phyloP scores from a whole-genome alignment of 495 filamentous ascomycete genomes.

The Chaetomium fimeti region DNA sequence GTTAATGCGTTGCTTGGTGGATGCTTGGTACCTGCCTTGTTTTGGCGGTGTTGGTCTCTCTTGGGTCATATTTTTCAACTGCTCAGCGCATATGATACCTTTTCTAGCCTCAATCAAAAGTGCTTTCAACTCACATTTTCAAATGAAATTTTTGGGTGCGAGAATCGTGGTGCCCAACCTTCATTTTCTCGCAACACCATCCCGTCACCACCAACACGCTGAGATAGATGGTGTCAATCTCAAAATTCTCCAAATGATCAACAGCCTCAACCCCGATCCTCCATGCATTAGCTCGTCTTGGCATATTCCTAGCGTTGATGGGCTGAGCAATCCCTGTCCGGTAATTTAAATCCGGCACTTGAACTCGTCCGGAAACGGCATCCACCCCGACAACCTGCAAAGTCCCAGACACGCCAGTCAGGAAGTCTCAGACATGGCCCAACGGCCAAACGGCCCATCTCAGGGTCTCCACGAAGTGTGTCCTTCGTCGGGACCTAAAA shows the following conservation, averaged over 20 bases:
- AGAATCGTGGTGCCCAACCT: too few species aligned
- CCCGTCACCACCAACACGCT: too few species aligned
- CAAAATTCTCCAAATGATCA: background rate
- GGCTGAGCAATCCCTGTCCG: constrained; percentile 6
- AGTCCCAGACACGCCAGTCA: background rate
- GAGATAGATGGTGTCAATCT: too few species aligned
- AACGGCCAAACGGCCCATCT: background rate
- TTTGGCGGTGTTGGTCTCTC: constrained; percentile 1
- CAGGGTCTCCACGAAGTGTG: background rate
- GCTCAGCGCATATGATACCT: background rate
- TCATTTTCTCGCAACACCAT: too few species aligned
- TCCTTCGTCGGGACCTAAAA: too few species aligned
- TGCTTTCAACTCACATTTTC: background rate
- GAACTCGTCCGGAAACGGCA: background rate
- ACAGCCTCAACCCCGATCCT: background rate
- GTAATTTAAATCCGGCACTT: constrained; percentile 8
- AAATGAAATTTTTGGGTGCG: too few species aligned
- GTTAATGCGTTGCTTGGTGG: background rate
- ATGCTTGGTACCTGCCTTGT: background rate
- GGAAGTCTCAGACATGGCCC: too few species aligned
- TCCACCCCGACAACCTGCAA: background rate
- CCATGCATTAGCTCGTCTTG: background rate
- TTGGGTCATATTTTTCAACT: background rate
- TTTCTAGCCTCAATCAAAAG: background rate
- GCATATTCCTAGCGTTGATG: constrained; percentile 1